These are phyloP conservation scores for Effrenium voratum DNA, from an alignment of 73 alveolate species.

Conservation along the genomic window DNA sequence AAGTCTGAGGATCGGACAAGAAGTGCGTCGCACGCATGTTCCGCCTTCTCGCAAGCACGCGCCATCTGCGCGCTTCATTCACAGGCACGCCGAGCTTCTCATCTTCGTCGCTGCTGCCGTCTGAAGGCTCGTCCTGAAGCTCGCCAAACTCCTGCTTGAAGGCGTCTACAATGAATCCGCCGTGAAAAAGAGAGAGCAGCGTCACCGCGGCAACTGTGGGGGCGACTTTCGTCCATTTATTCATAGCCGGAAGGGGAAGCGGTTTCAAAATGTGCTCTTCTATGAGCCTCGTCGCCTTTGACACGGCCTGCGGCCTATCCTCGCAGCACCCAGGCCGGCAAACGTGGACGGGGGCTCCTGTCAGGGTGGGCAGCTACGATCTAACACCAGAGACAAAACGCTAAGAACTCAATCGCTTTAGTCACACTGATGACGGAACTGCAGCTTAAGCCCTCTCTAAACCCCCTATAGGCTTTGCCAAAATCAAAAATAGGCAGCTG, in stretches of 20 bases:
- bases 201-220: slow-evolving; percentile 6
- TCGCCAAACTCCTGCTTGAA: neutral
- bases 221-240: slow-evolving; percentile 55
- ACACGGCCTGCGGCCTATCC: neutral
- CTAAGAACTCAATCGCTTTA: too few species aligned
- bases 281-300: neutral
- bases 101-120: neutral
- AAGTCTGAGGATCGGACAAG: neutral
- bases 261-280: neutral
- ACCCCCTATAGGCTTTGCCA: too few species aligned
- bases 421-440: too few species aligned
- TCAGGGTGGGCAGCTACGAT: too few species aligned
- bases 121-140: neutral
- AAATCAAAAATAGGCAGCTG: too few species aligned
- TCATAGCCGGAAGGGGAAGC: slow-evolving; percentile 24
- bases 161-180: neutral
- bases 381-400: too few species aligned
- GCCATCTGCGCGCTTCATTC: neutral
- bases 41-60: neutral
- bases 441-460: too few species aligned
- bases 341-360: slow-evolving; percentile 50
- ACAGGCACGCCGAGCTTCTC: neutral
- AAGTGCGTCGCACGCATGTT: neutral
- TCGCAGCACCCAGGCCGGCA: slow-evolving; percentile 58
- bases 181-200: neutral